These are phyloP conservation scores for Myrica gale DNA, from an alignment of 306 rosid genomes.

Conservation along the genomic window DNA sequence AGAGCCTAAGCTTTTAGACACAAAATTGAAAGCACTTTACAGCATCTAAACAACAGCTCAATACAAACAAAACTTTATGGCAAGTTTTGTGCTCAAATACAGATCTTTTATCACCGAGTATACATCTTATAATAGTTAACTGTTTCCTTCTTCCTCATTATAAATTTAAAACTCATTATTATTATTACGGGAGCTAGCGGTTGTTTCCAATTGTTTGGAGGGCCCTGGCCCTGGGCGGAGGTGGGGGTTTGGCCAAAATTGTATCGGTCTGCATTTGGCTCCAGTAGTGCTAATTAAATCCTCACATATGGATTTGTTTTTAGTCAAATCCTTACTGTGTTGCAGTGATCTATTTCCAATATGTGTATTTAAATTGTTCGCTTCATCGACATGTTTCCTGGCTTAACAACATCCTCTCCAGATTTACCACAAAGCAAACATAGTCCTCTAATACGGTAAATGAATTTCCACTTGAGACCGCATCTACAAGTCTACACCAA, in stretches of 20 bases:
- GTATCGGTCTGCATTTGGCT: neutral
- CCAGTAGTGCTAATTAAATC: neutral
- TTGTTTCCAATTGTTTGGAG: no score
- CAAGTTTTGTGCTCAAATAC: no score
- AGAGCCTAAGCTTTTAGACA: neutral
- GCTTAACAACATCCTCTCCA: neutral
- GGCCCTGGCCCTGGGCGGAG: no score
- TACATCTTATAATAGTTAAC: no score
- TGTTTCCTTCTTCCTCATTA: no score
- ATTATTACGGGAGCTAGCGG: no score
- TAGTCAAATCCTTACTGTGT: neutral
- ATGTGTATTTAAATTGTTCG: neutral
- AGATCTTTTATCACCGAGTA: no score
- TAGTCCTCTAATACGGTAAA: neutral
- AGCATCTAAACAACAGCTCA: neutral
- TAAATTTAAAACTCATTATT: no score
- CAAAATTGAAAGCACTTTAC: neutral
- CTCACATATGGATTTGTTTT: neutral
- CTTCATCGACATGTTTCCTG: neutral
- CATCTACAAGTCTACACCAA: neutral
- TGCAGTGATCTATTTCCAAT: neutral
- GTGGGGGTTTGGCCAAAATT: neutral
- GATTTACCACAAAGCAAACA: neutral
- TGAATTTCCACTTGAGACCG: neutral
- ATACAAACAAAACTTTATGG: neutral